phyloP scores from a whole-genome alignment of 768 basidiomycete genomes.

The Rhodotorula kratochvilovae region DNA sequence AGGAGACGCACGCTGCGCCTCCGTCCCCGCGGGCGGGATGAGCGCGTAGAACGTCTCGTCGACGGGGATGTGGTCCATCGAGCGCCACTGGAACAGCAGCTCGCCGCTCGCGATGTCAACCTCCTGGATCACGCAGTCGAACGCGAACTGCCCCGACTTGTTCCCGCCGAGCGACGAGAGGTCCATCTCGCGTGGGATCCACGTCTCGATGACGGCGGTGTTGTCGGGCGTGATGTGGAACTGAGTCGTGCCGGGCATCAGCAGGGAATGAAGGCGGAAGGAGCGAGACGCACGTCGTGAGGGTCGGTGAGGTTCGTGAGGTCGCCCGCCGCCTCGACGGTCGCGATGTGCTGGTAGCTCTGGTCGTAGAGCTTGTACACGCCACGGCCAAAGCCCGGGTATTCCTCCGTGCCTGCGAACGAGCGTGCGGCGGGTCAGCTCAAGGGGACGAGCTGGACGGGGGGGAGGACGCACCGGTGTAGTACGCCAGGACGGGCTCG shows the following conservation, averaged over 20 bases:
- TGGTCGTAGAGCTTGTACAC: slow-evolving; percentile 1
- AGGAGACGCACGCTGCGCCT: background rate
- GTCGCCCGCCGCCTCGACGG: background rate
- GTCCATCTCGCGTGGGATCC: slow-evolving; percentile 31
- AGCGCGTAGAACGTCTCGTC: slow-evolving; percentile 34
- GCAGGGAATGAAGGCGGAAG: too few species aligned
- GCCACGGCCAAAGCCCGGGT: slow-evolving; percentile 1
- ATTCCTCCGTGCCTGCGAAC: background rate
- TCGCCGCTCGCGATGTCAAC: slow-evolving; percentile 41
- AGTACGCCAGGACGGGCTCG: slow-evolving; percentile 2
- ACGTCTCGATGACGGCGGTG: slow-evolving; percentile 40
- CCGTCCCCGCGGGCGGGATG: background rate
- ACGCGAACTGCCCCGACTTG: slow-evolving; percentile 34
- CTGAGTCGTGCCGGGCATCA: background rate
- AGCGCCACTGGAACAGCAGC: slow-evolving; percentile 42
- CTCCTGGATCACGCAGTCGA: slow-evolving; percentile 40
- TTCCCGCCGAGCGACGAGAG: slow-evolving; percentile 24
- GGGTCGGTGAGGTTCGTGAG: background rate
- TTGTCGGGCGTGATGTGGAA: slow-evolving; percentile 41
- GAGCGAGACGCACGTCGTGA: background rate
- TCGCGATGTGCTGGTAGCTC: slow-evolving; percentile 3
- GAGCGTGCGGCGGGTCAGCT: background rate
- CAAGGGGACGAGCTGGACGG: background rate
- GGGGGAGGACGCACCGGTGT: slow-evolving; percentile 2
- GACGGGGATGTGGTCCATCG: slow-evolving; percentile 41